Conservation (phyloP, 2,329 filamentous ascomycete genomes). For the Trichoderma sp. region DNA sequence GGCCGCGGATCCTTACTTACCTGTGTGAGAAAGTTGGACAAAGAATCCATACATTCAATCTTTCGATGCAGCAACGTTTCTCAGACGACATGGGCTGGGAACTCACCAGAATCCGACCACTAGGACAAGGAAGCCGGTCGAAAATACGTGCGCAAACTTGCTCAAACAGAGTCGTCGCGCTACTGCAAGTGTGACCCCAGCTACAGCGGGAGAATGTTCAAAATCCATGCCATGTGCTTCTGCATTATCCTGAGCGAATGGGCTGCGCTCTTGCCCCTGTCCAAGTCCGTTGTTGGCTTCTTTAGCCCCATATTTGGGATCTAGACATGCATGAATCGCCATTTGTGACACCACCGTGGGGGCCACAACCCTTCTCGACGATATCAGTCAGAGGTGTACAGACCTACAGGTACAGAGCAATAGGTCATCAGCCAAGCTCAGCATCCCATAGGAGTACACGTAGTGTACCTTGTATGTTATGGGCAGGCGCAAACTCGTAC, state of each 20-base stretch:
- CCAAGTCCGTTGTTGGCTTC: neutral
- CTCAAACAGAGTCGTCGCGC: neutral
- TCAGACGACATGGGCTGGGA: neutral
- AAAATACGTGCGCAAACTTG: neutral
- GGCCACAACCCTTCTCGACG: neutral
- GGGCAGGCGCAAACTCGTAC: neutral
- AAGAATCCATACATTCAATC: neutral
- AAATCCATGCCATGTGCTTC: neutral
- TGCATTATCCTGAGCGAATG: neutral
- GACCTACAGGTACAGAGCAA: neutral
- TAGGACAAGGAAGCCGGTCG: too few relatives aligned
- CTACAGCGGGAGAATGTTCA: neutral
- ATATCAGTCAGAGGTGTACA: neutral
- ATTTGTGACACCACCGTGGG: neutral
- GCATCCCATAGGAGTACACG: neutral
- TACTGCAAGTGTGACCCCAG: neutral
- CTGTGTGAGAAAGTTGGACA: neutral
- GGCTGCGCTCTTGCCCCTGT: neutral
- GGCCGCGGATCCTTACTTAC: neutral
- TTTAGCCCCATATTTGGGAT: neutral
- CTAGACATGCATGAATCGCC: neutral
- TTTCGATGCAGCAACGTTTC: neutral
- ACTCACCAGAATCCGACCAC: too few relatives aligned
- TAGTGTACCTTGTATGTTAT: neutral
- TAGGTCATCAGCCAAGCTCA: neutral